Base-by-base conservation (phyloP, 2,329 filamentous ascomycete species). In the Calonectria leucothoes region DNA sequence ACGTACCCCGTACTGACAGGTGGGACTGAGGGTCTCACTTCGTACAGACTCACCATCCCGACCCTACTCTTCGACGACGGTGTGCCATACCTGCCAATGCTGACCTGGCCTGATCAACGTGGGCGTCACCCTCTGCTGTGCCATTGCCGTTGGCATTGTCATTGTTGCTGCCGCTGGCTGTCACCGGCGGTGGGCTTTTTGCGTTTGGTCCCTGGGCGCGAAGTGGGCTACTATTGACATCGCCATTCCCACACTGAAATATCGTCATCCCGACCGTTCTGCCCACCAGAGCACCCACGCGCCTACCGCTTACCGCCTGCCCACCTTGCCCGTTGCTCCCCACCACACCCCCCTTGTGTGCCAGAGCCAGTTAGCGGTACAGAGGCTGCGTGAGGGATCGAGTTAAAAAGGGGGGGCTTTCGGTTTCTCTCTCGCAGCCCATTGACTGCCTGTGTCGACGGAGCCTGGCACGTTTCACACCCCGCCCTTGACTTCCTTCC, bases 241-340 rank as follows among this genome's bases (percentile, higher is more conserved):
- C 69, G 57, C 66, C 72, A 71, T 74, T 66, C 37, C 63, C 57
- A 39, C 61, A 72, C 37, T 49, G 69, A 45, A 55, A 69, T 74
- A 74, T 78, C 72, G 77, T 74, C 78, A 78, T 80, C 74, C 73
- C 73, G 76, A 75, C 71, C 69, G 57, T 71, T 75, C 66, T 74
- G 45, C 45, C 61, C 64, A 25, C 52, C 64, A 52, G 52, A 48
- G 66, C 49, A 66, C 51, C 49, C 63, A 74, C 65, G 45, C 65
- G 73, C 35, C 70, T 66, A 72, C 72, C 69, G 69, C 74, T 77
- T 69, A 65, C 51, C 48, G 49, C 63, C 63, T 31, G 63, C 69
- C 61, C 20, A 37, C 49, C 51, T 31, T 57, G 33, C n/a, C 49
- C 31, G 23, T 35, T 31, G 10, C 29, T 39, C 37, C 29, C 66